These are phyloP conservation scores for Selenicereus undatus DNA, from an alignment of 148 eudicot genomes.

Conservation along the genomic window DNA sequence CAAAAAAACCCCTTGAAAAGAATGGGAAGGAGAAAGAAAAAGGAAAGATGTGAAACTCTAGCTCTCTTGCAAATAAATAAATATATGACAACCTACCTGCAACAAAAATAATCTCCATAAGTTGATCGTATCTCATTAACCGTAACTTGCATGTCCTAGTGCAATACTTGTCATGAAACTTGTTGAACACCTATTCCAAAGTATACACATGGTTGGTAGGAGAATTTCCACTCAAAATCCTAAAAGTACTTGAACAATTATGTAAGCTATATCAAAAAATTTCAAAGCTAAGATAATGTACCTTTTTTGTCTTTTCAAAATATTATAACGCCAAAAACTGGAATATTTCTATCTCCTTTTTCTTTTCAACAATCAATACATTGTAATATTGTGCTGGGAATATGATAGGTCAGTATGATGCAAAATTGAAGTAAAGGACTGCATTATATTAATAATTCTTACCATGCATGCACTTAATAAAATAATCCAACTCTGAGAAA, in stretches of 20 bases:
- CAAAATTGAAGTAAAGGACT: background rate
- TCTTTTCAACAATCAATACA: background rate
- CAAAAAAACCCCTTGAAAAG: too few species aligned
- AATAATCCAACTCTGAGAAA: constrained; percentile 53
- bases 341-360: background rate
- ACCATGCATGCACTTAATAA: constrained; percentile 72
- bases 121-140: background rate
- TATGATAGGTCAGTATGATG: background rate
- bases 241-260: background rate
- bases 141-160: background rate
- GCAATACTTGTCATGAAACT: background rate
- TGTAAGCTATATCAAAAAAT: background rate
- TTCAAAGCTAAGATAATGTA: background rate
- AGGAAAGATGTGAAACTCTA: background rate
- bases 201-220: background rate
- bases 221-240: background rate
- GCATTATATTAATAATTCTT: constrained; percentile 16
- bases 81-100: background rate
- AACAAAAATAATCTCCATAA: background rate
- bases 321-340: background rate
- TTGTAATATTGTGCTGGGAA: background rate
- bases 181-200: background rate
- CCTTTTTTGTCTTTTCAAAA: background rate
- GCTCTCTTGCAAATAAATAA: background rate
- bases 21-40: background rate